These are phyloP conservation scores for Solanum sitiens DNA, from an alignment of 257 asterid species.

Conservation along the genomic window DNA sequence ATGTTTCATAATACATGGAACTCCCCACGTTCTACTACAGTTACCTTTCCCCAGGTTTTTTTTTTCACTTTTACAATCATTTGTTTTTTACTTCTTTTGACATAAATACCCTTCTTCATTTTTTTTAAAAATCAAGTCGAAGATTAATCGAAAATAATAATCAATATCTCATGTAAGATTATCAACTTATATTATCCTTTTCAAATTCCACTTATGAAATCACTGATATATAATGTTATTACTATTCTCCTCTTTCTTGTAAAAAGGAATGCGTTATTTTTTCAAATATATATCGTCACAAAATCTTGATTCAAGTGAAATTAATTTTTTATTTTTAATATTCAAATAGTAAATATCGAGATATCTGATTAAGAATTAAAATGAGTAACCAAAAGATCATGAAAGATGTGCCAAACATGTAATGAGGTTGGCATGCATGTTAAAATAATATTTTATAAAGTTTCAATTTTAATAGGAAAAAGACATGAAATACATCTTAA, in stretches of 20 bases:
- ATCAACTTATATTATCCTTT: not conserved
- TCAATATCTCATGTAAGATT: too few relatives aligned
- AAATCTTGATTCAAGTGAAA: not conserved
- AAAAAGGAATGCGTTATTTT: not conserved
- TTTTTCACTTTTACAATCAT: not conserved
- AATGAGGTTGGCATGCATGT: not conserved
- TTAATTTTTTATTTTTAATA: not conserved
- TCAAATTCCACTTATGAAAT: not conserved
- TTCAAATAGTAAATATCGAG: accelerated
- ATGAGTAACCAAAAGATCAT: not conserved
- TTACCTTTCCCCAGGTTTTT: not conserved
- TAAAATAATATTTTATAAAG: not conserved
- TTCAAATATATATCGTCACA: not conserved
- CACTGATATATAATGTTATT: not conserved
- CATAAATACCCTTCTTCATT: not conserved
- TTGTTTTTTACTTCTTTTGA: not conserved
- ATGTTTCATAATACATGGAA: not conserved
- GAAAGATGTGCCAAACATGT: not conserved
- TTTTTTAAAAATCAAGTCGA: not conserved
- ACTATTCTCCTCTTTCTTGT: not conserved
- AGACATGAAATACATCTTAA: not conserved
- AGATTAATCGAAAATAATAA: not conserved
- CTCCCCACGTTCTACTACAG: not conserved
- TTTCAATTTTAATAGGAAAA: not conserved
- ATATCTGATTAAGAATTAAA: too few relatives aligned